phyloP scores from a whole-genome alignment of 768 basidiomycete species.

The Auricularia sp. region DNA sequence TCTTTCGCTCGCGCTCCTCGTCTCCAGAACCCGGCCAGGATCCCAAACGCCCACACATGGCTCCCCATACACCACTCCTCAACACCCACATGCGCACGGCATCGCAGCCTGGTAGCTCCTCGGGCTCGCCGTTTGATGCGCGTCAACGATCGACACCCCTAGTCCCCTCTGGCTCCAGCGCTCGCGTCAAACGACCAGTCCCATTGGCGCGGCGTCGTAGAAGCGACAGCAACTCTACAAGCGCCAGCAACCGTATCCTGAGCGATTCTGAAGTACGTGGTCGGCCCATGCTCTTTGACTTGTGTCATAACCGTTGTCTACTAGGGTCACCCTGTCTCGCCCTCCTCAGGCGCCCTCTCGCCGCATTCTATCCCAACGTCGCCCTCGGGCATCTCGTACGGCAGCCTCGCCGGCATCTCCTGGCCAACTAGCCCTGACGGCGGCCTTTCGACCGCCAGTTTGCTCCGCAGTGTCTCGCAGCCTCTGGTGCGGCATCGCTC shows the following conservation, averaged over 20 bases:
- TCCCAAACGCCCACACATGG: conserved; percentile 19
- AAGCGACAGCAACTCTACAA: neutral
- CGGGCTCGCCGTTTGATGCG: neutral
- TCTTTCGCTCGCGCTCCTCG: conserved; percentile 5
- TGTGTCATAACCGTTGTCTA: neutral
- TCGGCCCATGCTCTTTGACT: neutral
- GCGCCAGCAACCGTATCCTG: neutral
- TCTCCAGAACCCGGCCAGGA: conserved; percentile 29
- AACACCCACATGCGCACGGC: conserved; percentile 19
- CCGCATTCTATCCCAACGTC: neutral
- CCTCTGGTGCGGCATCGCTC: neutral
- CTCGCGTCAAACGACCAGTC: neutral
- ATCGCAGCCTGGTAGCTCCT: neutral
- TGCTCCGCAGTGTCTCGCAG: neutral
- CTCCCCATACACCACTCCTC: conserved; percentile 36
- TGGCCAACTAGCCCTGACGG: neutral
- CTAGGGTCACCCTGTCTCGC: neutral
- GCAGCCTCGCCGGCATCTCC: neutral
- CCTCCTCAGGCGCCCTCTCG: neutral
- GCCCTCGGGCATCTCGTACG: neutral
- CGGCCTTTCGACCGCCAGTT: neutral
- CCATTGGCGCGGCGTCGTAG: neutral
- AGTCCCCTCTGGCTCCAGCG: neutral
- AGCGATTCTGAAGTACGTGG: neutral
- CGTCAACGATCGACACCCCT: neutral